These are phyloP conservation scores for Senecio squalidus DNA, from an alignment of 140 eudicot genomes.

Conservation along the genomic window DNA sequence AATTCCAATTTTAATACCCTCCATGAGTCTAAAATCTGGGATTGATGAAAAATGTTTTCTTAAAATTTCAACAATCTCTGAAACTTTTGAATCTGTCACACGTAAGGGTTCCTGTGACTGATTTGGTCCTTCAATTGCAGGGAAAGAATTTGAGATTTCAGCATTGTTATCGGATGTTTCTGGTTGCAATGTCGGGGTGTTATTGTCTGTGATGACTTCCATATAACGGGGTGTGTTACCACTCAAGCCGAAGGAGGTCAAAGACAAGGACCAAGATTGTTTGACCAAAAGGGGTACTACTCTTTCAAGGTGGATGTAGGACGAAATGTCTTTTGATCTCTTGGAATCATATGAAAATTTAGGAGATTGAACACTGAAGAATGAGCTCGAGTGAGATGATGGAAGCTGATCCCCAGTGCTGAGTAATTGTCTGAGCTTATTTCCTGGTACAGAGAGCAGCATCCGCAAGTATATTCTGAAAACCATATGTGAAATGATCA, in stretches of 20 bases:
- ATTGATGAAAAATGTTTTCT: slow-evolving; percentile 73
- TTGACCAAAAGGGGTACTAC: slow-evolving; percentile 65
- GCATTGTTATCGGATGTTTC: slow-evolving; percentile 28
- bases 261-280: slow-evolving; percentile 90
- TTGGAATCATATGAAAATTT: slow-evolving; percentile 42
- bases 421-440: slow-evolving; percentile 62
- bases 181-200: slow-evolving; percentile 34
- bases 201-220: slow-evolving; percentile 57
- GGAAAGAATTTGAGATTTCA: slow-evolving; percentile 16
- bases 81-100: slow-evolving; percentile 87
- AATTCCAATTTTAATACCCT: slow-evolving; percentile 75
- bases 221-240: slow-evolving; percentile 26
- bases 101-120: slow-evolving; percentile 81
- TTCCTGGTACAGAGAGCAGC: slow-evolving; percentile 88
- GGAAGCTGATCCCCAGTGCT: slow-evolving; percentile 57
- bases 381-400: slow-evolving; percentile 59
- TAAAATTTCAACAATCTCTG: slow-evolving; percentile 62
- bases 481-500: neutral
- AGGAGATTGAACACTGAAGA: slow-evolving; percentile 61
- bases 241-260: slow-evolving; percentile 42
- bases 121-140: slow-evolving; percentile 40
- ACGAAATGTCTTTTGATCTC: slow-evolving; percentile 54
- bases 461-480: slow-evolving; percentile 87
- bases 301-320: slow-evolving; percentile 79
- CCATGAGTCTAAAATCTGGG: slow-evolving; percentile 79